Evolutionary conservation across 2,329 filamentous ascomycete genomes (phyloP), one percentile per base, ranked within the genome.

Genomic region (Fusarium graminum): DNA sequence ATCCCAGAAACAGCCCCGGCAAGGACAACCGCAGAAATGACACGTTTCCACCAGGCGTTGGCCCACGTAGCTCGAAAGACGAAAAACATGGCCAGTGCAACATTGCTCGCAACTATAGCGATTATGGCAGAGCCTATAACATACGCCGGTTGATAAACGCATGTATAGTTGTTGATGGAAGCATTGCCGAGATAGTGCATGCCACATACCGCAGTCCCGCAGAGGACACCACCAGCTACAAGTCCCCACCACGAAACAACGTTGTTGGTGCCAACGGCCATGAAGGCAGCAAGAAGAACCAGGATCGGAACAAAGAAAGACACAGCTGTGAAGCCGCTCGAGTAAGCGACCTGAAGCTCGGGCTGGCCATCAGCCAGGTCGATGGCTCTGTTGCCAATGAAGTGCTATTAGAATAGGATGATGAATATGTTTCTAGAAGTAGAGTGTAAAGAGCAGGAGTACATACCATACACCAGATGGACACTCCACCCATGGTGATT

Each of bases 171-270:
- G 28, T 84, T 83, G 63, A 94, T 93, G 32, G 92, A 92, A 30
- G 90, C 86, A 74, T 96, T 93, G n/a, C 92, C 92, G 17, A 94
- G 81, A 72, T 95, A 96, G 76, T 96, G 92, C 92, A 96, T 95
- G 30, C 90, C 91, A 60, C 90, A 92, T 47, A 95, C 89, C 22
- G 92, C 89, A 7, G 88, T 82, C 14, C 93, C 93, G 3, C 90
- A 90, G 41, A 94, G 82, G 2, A 87, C 73, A 8, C 92, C 92
- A 10, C 90, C 90, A 7, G 86, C 73, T 9, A 83, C 73, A 12
- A 91, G 83, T 42, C 88, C 85, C 76, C 84, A 78, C 77, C 85
- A 85, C 17, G 83, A 84, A 14, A 90, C 82, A 28, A 76, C 80
- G 63, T 86, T 85, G 69, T 84, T 84, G 28, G 84, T 83, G 7